phyloP scores from a whole-genome alignment of 345 rosid species.

The Arabidopsis thaliana region DNA sequence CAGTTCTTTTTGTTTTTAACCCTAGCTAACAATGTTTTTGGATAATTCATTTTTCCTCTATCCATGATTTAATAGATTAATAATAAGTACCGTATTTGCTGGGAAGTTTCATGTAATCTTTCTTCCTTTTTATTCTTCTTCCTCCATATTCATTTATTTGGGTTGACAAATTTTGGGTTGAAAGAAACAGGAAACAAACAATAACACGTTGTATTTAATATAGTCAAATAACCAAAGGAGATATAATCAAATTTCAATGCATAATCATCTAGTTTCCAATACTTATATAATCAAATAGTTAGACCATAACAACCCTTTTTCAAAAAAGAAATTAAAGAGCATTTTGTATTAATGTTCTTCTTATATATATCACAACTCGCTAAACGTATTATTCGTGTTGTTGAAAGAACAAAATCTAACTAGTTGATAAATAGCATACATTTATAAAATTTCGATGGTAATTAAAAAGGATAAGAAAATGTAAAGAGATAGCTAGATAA shows the following conservation, averaged over 20 bases:
- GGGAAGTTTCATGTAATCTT: constrained; percentile 2
- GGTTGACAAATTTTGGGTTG: constrained; percentile 29
- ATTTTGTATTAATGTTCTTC: neutral
- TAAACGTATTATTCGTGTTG: neutral
- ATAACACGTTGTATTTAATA: constrained; percentile 26
- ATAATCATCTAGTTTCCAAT: neutral
- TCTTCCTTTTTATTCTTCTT: neutral
- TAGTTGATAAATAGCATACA: neutral
- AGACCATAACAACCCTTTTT: neutral
- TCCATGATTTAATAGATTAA: neutral
- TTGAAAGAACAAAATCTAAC: neutral
- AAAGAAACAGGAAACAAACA: constrained; percentile 21
- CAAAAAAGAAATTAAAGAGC: too few relatives aligned
- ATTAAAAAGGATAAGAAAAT: neutral
- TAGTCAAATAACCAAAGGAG: constrained; percentile 6
- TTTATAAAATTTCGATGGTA: neutral
- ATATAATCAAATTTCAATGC: constrained; percentile 14
- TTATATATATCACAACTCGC: neutral
- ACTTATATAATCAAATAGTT: neutral
- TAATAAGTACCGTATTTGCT: neutral
- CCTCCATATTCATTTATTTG: constrained; percentile 10
- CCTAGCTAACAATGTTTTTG: constrained; percentile 9
- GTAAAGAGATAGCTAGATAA: neutral
- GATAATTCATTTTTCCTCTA: neutral
- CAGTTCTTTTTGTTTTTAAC: constrained; percentile 23